These are phyloP conservation scores for Teratosphaeria epicoccoides DNA, from an alignment of 2,329 filamentous ascomycete genomes.

Conservation along the genomic window DNA sequence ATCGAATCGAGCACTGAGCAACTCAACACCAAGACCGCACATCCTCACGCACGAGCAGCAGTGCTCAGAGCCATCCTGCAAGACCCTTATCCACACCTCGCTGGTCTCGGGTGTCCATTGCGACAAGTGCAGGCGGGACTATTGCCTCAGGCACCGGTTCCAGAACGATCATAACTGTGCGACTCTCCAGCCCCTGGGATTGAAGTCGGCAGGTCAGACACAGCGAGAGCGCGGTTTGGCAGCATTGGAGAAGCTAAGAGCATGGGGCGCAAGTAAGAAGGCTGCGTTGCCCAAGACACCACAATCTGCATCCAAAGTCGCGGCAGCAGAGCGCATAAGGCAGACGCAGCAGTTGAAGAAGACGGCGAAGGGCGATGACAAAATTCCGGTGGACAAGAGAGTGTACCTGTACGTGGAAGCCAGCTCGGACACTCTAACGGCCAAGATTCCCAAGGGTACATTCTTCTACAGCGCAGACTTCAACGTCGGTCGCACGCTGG, in stretches of 20 bases:
- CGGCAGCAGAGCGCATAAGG: conserved; percentile 52
- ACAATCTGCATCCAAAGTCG: conserved; percentile 45
- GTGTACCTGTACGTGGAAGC: conserved; percentile 87
- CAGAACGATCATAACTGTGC: conserved; percentile 74
- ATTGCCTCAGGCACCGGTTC: conserved; percentile 68
- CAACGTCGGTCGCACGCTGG: conserved; percentile 76
- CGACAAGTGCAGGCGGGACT: conserved; percentile 57
- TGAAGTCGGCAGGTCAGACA: conserved; percentile 29
- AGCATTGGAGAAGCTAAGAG: conserved; percentile 65
- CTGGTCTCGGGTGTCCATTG: conserved; percentile 62
- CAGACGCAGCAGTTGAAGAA: conserved; percentile 73
- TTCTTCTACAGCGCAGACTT: conserved; percentile 55
- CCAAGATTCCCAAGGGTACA: conserved; percentile 60
- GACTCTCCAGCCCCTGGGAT: conserved; percentile 55
- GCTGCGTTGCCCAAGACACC: conserved; percentile 27
- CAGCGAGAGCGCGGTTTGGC: conserved; percentile 55
- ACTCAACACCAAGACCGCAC: conserved; percentile 37
- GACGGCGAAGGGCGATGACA: conserved; percentile 80
- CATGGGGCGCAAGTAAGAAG: conserved; percentile 66
- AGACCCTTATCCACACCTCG: conserved; percentile 59
- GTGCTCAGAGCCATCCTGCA: conserved; percentile 57
- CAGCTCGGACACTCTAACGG: conserved; percentile 70
- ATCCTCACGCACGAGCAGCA: conserved; percentile 54
- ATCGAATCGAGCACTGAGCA: conserved; percentile 20
- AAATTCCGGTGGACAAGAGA: conserved; percentile 69